phyloP scores from a whole-genome alignment of 1,284 basidiomycete species.

The Cryptococcus jaspeensis region DNA sequence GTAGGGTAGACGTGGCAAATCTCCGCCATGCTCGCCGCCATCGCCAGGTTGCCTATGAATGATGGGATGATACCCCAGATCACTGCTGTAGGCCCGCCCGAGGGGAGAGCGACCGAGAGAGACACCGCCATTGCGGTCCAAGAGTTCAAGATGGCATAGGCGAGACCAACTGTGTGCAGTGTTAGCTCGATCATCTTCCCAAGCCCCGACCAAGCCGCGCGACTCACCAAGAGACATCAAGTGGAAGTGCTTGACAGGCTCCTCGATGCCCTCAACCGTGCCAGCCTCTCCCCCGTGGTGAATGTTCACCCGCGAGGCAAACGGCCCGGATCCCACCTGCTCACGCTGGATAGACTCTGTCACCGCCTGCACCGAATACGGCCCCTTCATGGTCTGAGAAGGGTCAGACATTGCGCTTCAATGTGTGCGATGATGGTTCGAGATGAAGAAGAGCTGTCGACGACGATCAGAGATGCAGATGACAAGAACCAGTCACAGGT shows the following conservation, averaged over 20 bases:
- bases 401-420: not conserved
- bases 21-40: slow-evolving; percentile 47
- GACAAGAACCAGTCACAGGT: too few species aligned
- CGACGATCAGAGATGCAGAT: too few species aligned
- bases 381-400: slow-evolving; percentile 16
- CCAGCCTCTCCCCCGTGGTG: not conserved
- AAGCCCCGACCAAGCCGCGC: not conserved
- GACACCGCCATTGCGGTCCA: slow-evolving; percentile 35
- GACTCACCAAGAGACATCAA: slow-evolving; percentile 25
- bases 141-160: slow-evolving; percentile 35
- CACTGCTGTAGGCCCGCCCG: slow-evolving; percentile 47
- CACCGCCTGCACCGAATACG: slow-evolving; percentile 21
- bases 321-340: slow-evolving; percentile 26
- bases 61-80: slow-evolving; percentile 49
- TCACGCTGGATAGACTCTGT: slow-evolving; percentile 26
- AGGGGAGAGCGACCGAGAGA: slow-evolving; percentile 33
- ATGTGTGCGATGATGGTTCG: not conserved
- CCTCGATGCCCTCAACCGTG: not conserved
- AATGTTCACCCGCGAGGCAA: slow-evolving; percentile 4
- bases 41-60: slow-evolving; percentile 41
- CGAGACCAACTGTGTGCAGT: slow-evolving; percentile 23
- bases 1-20: slow-evolving; percentile 38
- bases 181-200: not conserved
- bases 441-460: too few species aligned
- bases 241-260: slow-evolving; percentile 20